Conservation (phyloP, 1,284 basidiomycete genomes). For the Chiua sp. region DNA sequence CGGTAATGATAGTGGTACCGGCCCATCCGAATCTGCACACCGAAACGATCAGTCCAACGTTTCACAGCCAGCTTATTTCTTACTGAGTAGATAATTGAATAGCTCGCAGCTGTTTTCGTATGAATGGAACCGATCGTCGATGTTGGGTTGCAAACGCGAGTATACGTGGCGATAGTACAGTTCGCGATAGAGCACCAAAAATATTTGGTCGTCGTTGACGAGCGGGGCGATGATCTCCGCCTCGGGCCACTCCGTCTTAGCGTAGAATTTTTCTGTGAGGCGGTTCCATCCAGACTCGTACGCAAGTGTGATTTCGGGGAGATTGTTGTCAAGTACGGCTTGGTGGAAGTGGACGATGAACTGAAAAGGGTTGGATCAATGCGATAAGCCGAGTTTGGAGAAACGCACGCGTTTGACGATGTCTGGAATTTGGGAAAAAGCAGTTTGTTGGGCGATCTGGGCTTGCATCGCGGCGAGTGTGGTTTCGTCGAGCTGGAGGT, state of each 20-base stretch:
- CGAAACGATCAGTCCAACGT: too few species aligned
- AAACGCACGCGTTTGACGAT: slow-evolving; percentile 75
- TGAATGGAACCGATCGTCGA: slow-evolving; percentile 97
- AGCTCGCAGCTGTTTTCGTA: slow-evolving; percentile 99
- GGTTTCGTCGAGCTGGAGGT: slow-evolving; percentile 63
- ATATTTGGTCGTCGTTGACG: slow-evolving; percentile 94
- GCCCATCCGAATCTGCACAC: slow-evolving; percentile 86
- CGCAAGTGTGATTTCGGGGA: slow-evolving; percentile 87
- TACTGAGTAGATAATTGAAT: slow-evolving; percentile 92
- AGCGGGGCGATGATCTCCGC: slow-evolving; percentile 94
- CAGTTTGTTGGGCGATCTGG: slow-evolving; percentile 80
- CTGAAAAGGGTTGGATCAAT: slow-evolving; percentile 42
- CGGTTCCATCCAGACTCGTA: slow-evolving; percentile 98
- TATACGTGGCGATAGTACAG: slow-evolving; percentile 96
- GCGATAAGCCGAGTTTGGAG: background rate
- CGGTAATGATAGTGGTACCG: slow-evolving; percentile 90
- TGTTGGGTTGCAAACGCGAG: slow-evolving; percentile 92
- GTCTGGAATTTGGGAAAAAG: slow-evolving; percentile 80
- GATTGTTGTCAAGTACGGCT: slow-evolving; percentile 86
- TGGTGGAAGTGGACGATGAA: slow-evolving; percentile 93
- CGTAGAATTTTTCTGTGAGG: slow-evolving; percentile 94
- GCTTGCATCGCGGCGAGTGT: slow-evolving; percentile 74
- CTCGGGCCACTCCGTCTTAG: slow-evolving; percentile 97
- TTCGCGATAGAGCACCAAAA: slow-evolving; percentile 96
- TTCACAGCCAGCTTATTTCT: slow-evolving; percentile 23